Evolutionary conservation across 768 basidiomycete species (phyloP), one percentile per base, ranked within the genome.

Genomic region (Pleurotus eryngii): DNA sequence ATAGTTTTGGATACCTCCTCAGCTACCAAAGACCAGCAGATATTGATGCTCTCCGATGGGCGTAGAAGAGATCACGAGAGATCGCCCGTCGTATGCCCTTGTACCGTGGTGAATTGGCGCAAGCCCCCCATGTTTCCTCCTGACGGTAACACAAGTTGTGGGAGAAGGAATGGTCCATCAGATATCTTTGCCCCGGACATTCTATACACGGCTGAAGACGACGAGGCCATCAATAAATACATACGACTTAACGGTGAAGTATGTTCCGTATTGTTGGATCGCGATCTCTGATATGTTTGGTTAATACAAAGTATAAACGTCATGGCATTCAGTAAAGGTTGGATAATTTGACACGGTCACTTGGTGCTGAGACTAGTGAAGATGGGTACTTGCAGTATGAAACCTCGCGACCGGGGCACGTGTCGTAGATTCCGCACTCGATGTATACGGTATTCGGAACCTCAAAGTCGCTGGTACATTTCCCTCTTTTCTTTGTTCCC

Each of bases 351-450:
- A 1, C 40, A 6, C 8, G 42, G 14, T 8, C 11, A 27, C 8
- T 37, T 26, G 5, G 3, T 20, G 20, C 24, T n/a, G 38, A 18
- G 14, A 40, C 6, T 7, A 5, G 4, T 5, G 38, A 40, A 86
- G 84, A 72, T 84, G 12, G 85, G 85, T 38, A 87, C 85, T 0
- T 87, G 85, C 57, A 79, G 83, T 1, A 87, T 88, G 86, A 86
- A 86, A 65, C 76, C 83, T 3, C 76, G 78, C 17, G 74, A 80
- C 15, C 57, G 75, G 39, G 80, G 77, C 4, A 86, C n/a, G 86
- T 12, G 87, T 88, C 3, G 83, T 89, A 4, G 83, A 89, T 61
- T 51, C 78, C 30, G 70, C 71, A n/a, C 68, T 88, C 40, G 83
- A 83, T 60, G 85, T 89, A 12, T 86, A 87, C 59, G 85, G 84